These are phyloP conservation scores for Exophiala spinifera DNA, from an alignment of 2,329 filamentous ascomycete genomes.

Conservation along the genomic window DNA sequence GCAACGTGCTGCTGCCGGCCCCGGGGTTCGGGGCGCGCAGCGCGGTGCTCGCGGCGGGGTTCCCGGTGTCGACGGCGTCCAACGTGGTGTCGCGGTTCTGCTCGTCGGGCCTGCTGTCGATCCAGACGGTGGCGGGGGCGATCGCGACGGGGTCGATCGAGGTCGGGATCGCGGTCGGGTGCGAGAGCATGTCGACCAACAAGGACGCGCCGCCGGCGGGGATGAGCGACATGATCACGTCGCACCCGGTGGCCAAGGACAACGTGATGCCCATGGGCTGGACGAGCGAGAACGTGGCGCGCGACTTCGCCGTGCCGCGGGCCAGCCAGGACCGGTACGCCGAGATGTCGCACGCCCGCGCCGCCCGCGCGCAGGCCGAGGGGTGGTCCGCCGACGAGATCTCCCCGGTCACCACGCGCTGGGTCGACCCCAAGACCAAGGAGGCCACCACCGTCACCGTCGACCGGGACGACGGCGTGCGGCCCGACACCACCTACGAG, in stretches of 20 bases:
- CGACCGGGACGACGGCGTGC: conserved; percentile 79
- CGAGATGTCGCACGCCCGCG: conserved; percentile 84
- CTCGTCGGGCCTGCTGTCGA: conserved; percentile 86
- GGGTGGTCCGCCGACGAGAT: conserved; percentile 96
- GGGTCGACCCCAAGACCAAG: conserved; percentile 83
- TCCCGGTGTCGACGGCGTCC: conserved; percentile 77
- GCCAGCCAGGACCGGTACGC: conserved; percentile 85
- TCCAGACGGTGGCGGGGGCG: conserved; percentile 88
- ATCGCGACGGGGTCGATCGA: conserved; percentile 92
- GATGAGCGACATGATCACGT: conserved; percentile 86
- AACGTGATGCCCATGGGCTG: conserved; percentile 98
- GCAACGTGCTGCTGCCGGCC: conserved; percentile 83
- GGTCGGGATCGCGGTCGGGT: conserved; percentile 85
- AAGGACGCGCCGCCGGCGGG: conserved; percentile 80
- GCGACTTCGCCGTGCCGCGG: conserved; percentile 71
- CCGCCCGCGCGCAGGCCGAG: conserved; percentile 73
- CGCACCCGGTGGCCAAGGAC: conserved; percentile 76
- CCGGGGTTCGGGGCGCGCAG: conserved; percentile 90
- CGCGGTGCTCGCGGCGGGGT: conserved; percentile 83
- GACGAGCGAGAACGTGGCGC: conserved; percentile 93
- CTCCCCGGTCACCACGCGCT: conserved; percentile 77
- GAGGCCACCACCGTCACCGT: conserved; percentile 81
- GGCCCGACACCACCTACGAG: conserved; percentile 80
- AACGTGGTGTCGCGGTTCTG: conserved; percentile 91
- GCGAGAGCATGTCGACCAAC: conserved; percentile 91